phyloP scores from a whole-genome alignment of 805 yeast species.

The Wickerhamiella cacticola region DNA sequence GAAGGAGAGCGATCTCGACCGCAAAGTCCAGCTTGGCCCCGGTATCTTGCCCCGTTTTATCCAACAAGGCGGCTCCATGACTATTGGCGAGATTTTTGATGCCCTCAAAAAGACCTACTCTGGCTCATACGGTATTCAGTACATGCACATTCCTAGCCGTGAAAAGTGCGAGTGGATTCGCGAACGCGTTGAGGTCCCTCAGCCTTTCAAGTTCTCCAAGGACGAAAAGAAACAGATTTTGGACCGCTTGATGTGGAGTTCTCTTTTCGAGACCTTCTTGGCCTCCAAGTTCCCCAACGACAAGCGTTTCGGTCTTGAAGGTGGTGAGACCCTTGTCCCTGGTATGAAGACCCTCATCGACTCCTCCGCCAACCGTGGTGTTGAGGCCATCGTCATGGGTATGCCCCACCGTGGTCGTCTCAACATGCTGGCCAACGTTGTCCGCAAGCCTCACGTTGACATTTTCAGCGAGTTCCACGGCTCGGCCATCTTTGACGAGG shows the following conservation, averaged over 20 bases:
- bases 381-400: constrained; percentile 93
- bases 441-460: constrained; percentile 96
- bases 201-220: constrained; percentile 64
- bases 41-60: constrained; percentile 93
- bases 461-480: constrained; percentile 95
- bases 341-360: constrained; percentile 95
- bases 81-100: constrained; percentile 64
- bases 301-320: constrained; percentile 97
- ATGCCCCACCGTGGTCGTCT: constrained; percentile 99
- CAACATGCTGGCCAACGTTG: constrained; percentile 94
- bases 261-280: constrained; percentile 83
- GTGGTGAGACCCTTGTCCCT: constrained; percentile 93
- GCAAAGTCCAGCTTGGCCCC: constrained; percentile 83
- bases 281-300: constrained; percentile 96
- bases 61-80: constrained; percentile 46
- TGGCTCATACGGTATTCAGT: constrained; percentile 82
- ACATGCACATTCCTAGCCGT: constrained; percentile 91
- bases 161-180: constrained; percentile 97
- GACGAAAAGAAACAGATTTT: constrained; percentile 94
- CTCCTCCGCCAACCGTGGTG: constrained; percentile 72
- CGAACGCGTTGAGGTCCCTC: constrained; percentile 87
- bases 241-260: constrained; percentile 94
- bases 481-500: constrained; percentile 80
- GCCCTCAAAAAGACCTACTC: constrained; percentile 79
- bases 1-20: constrained; percentile 71